phyloP scores from a whole-genome alignment of 1,139 yeast genomes.

The Blastobotrys serpentis region DNA sequence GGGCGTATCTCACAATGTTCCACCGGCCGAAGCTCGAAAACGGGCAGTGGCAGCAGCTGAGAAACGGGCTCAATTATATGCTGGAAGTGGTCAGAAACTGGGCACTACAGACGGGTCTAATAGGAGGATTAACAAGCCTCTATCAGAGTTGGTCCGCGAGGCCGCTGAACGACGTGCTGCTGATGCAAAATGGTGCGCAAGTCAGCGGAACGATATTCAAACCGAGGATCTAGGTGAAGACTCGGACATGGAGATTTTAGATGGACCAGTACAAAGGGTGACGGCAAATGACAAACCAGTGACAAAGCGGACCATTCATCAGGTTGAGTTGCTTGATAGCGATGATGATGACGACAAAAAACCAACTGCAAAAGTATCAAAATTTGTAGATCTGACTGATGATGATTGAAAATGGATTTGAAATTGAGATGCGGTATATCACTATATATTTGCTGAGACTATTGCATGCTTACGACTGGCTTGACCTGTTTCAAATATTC shows the following conservation, averaged over 20 bases:
- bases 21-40: slow-evolving; percentile 21
- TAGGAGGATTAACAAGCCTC: slow-evolving; percentile 23
- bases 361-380: neutral
- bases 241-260: slow-evolving; percentile 14
- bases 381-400: slow-evolving; percentile 6
- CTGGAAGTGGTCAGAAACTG: slow-evolving; percentile 26
- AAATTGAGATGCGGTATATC: too few species aligned
- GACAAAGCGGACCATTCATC: neutral
- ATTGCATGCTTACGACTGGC: neutral
- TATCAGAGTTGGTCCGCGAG: slow-evolving; percentile 53
- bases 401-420: too few species aligned
- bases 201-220: slow-evolving; percentile 2
- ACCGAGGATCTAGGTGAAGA: slow-evolving; percentile 13
- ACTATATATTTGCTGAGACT: neutral
- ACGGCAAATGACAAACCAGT: neutral
- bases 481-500: too few species aligned
- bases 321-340: too few species aligned
- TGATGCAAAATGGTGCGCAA: slow-evolving; percentile 58
- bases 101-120: slow-evolving; percentile 28
- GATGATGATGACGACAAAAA: neutral
- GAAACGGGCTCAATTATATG: slow-evolving; percentile 23
- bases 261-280: neutral
- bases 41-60: slow-evolving; percentile 23
- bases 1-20: slow-evolving; percentile 20
- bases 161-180: slow-evolving; percentile 67